These are phyloP conservation scores for Monosporascus sp. DNA, from an alignment of 2,329 filamentous ascomycete species.

Conservation along the genomic window DNA sequence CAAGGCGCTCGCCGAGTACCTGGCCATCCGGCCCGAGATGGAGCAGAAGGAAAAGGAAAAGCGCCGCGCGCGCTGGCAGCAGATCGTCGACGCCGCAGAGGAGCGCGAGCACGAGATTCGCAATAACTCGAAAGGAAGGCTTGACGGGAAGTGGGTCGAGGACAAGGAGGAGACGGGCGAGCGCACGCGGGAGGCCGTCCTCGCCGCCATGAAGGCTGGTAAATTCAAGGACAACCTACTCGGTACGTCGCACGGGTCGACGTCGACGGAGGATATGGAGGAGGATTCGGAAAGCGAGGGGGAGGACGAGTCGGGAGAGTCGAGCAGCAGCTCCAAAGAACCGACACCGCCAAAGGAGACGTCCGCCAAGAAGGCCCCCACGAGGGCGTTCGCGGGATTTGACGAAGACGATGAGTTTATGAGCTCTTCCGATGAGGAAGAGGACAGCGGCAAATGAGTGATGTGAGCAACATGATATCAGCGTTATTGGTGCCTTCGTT, in stretches of 20 bases:
- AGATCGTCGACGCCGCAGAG: slow-evolving; percentile 81
- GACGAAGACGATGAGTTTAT: slow-evolving; percentile 75
- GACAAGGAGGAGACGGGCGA: slow-evolving; percentile 87
- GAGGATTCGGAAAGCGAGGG: slow-evolving; percentile 28
- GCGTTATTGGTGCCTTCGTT: neutral
- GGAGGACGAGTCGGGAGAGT: slow-evolving; percentile 33
- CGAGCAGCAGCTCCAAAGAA: slow-evolving; percentile 39
- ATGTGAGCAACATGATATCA: neutral
- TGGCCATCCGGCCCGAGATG: slow-evolving; percentile 96
- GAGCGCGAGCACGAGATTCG: slow-evolving; percentile 77
- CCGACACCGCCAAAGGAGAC: slow-evolving; percentile 44
- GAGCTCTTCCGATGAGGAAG: slow-evolving; percentile 61
- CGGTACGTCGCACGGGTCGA: slow-evolving; percentile 46
- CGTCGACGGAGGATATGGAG: slow-evolving; percentile 32
- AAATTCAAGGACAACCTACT: slow-evolving; percentile 57
- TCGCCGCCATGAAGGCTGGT: slow-evolving; percentile 63
- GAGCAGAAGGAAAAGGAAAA: slow-evolving; percentile 89
- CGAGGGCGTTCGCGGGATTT: slow-evolving; percentile 64
- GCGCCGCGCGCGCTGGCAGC: slow-evolving; percentile 77
- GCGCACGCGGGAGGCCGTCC: slow-evolving; percentile 71
- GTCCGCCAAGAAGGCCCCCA: slow-evolving; percentile 31
- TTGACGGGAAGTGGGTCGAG: slow-evolving; percentile 93
- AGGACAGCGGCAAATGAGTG: slow-evolving; percentile 22
- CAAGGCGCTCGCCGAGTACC: slow-evolving; percentile 89
- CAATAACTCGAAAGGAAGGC: slow-evolving; percentile 62